These are phyloP conservation scores for Monilinia laxa DNA, from an alignment of 2,329 filamentous ascomycete species.

Conservation along the genomic window DNA sequence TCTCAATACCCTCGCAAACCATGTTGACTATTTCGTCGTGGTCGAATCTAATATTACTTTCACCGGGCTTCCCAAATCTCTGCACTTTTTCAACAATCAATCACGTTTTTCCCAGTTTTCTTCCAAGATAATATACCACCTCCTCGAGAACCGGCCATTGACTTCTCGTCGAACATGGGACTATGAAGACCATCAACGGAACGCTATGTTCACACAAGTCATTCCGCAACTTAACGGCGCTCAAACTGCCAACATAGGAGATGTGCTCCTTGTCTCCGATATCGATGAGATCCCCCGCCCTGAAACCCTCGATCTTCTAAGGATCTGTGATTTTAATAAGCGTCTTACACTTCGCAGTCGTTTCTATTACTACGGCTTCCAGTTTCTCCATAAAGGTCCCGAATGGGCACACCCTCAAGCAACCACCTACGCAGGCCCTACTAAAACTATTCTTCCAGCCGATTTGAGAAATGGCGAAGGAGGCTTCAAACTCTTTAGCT, in stretches of 20 bases:
- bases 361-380: conserved; percentile 45
- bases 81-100: conserved; percentile 54
- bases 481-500: conserved; percentile 22
- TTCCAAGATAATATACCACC: conserved; percentile 60
- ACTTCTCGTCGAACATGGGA: conserved; percentile 47
- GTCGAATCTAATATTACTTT: conserved; percentile 61
- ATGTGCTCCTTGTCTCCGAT: conserved; percentile 48
- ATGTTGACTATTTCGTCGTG: conserved; percentile 65
- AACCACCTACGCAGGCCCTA: conserved; percentile 43
- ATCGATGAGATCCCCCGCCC: conserved; percentile 48
- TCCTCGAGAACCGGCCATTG: conserved; percentile 47
- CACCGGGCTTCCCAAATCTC: conserved; percentile 55
- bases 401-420: conserved; percentile 49
- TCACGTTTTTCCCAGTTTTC: conserved; percentile 52
- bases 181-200: conserved; percentile 52
- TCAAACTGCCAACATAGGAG: conserved; percentile 38
- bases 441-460: conserved; percentile 44
- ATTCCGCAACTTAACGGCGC: conserved; percentile 43
- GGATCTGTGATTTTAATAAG: conserved; percentile 42
- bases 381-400: conserved; percentile 40
- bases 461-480: conserved; percentile 41
- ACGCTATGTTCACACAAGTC: conserved; percentile 57
- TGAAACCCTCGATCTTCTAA: conserved; percentile 39
- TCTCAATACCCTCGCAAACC: conserved; percentile 55
- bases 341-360: conserved; percentile 40